Conservation (phyloP, 768 basidiomycete species). For the Calocybe indica region DNA sequence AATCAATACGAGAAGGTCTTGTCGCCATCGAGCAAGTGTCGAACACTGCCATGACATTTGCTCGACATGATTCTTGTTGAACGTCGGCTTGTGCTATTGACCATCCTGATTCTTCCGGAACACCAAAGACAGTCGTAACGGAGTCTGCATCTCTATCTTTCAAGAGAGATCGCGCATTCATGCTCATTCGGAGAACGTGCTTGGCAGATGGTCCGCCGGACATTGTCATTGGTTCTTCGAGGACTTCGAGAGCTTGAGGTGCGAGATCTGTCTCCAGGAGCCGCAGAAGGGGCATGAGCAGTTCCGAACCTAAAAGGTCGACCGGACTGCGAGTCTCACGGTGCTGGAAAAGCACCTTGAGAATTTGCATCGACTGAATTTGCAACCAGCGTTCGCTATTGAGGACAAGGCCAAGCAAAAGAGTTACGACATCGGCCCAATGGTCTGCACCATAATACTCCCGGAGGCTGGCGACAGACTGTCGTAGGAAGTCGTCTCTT, state of each 20-base stretch:
- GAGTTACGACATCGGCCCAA: constrained; percentile 77
- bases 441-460: constrained; percentile 75
- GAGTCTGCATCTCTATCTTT: constrained; percentile 42
- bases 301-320: constrained; percentile 73
- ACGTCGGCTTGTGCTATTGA: constrained; percentile 66
- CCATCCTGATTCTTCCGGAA: constrained; percentile 84
- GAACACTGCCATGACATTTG: constrained; percentile 80
- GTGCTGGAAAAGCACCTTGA: constrained; percentile 86
- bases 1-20: constrained; percentile 67
- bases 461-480: constrained; percentile 78
- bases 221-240: constrained; percentile 85
- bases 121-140: constrained; percentile 71
- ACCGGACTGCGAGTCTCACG: constrained; percentile 72
- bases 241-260: constrained; percentile 82
- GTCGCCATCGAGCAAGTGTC: constrained; percentile 73
- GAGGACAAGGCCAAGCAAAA: constrained; percentile 81
- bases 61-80: constrained; percentile 56
- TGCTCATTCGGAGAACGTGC: constrained; percentile 89
- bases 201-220: constrained; percentile 72
- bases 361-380: constrained; percentile 77
- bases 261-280: constrained; percentile 86
- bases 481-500: constrained; percentile 88
- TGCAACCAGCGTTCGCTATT: constrained; percentile 81
- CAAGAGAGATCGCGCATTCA: constrained; percentile 48
- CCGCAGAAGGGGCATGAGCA: constrained; percentile 86